Evolutionary conservation across 768 basidiomycete species (phyloP).

Genomic region (Dendrothele bispora): DNA sequence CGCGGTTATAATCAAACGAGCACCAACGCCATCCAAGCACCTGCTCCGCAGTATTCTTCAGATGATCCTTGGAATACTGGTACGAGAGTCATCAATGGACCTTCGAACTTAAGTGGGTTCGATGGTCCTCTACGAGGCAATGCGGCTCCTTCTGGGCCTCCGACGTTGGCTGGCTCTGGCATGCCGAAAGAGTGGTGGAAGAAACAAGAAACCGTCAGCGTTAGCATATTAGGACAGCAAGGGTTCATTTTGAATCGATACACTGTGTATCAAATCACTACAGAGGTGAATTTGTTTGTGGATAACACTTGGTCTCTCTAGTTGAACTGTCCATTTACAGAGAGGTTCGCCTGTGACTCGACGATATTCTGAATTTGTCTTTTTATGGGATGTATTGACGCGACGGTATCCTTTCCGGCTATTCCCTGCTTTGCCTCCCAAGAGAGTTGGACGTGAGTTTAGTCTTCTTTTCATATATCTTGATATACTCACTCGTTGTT

Average conservation of each 20-base stretch:
- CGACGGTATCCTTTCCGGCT: constrained; percentile 94
- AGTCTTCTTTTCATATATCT: not conserved
- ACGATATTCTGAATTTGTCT: constrained; percentile 92
- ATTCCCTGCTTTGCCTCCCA: constrained; percentile 85
- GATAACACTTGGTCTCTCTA: not conserved
- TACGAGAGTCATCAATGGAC: constrained; percentile 31
- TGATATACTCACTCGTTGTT: constrained; percentile 9
- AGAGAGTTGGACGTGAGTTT: constrained; percentile 82
- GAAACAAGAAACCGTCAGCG: constrained; percentile 67
- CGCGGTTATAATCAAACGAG: constrained; percentile 45
- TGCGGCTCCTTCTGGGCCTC: constrained; percentile 46
- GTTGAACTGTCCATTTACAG: constrained; percentile 30
- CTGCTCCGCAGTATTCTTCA: constrained; percentile 51
- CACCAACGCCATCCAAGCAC: constrained; percentile 35
- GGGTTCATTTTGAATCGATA: constrained; percentile 90
- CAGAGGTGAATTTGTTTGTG: constrained; percentile 57
- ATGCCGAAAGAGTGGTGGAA: constrained; percentile 87
- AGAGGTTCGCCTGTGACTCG: constrained; percentile 70
- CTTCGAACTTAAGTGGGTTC: constrained; percentile 30
- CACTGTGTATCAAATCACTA: constrained; percentile 78
- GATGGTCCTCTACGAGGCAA: constrained; percentile 13
- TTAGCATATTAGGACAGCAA: constrained; percentile 82
- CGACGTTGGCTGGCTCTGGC: constrained; percentile 68
- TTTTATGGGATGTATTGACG: constrained; percentile 82
- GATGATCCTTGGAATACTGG: constrained; percentile 70